Conservation (phyloP, 192 early-diverging fungal genomes). For the Umbelopsis sp. region DNA sequence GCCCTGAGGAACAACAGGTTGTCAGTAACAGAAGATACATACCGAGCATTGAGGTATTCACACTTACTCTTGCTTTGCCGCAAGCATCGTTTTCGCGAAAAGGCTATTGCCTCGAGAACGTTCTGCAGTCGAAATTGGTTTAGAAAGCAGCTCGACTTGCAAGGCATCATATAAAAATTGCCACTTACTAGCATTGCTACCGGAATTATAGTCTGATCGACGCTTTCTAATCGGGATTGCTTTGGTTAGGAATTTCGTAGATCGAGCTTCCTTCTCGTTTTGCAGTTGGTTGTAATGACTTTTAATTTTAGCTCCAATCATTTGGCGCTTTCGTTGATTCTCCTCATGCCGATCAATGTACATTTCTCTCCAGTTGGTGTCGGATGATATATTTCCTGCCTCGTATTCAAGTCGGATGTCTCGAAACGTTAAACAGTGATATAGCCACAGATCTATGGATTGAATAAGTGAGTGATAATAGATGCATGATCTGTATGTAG, state of each 20-base stretch:
- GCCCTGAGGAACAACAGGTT: not conserved
- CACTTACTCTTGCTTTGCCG: conserved; percentile 14
- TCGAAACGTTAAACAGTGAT: conserved; percentile 3
- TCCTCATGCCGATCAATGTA: conserved; percentile 24
- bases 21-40: not conserved
- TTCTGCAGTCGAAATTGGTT: not conserved
- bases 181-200: not conserved
- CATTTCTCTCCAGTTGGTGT: conserved; percentile 6
- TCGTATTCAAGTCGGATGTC: conserved; percentile 10
- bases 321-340: conserved; percentile 9
- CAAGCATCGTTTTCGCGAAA: conserved; percentile 12
- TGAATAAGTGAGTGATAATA: not conserved
- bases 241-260: conserved; percentile 22
- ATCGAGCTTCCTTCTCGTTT: conserved; percentile 28
- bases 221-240: not conserved
- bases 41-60: not conserved
- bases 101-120: not conserved
- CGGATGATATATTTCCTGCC: not conserved
- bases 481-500: not conserved
- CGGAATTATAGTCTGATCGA: not conserved
- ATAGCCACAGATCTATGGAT: conserved; percentile 21
- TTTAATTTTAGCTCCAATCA: conserved; percentile 28
- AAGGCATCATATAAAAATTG: not conserved
- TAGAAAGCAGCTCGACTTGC: not conserved
- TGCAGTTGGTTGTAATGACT: conserved; percentile 30